A percentile compares a stretch with the other conserved stretches of the same genome.
These are phyloP conservation scores for Lichtheimia ramosa DNA, from an alignment of 371 early-diverging fungal species.

Conservation along the genomic window DNA sequence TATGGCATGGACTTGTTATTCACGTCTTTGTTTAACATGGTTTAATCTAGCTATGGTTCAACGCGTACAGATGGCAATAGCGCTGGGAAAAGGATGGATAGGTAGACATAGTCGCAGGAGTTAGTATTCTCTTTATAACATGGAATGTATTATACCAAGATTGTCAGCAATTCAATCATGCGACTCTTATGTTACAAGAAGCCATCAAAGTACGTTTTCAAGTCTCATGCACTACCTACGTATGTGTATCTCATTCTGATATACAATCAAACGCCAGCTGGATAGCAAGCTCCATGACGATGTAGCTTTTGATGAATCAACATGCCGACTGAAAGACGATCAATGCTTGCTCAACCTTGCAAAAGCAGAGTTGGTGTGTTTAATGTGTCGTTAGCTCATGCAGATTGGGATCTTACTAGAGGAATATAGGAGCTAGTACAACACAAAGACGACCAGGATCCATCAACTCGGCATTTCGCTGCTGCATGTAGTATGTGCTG, in stretches of 20 bases:
- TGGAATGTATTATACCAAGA: neutral
- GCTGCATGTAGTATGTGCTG: too few relatives aligned
- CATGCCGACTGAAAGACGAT: too few relatives aligned
- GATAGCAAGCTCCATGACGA: too few relatives aligned
- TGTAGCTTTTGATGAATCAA: too few relatives aligned
- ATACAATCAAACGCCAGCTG: neutral
- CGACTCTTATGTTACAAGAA: neutral
- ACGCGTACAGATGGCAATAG: constrained; percentile 1
- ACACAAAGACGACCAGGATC: too few relatives aligned
- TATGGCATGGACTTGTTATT: neutral
- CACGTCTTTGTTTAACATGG: neutral
- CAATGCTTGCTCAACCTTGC: too few relatives aligned
- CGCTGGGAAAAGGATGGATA: constrained; percentile 7
- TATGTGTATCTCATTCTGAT: neutral
- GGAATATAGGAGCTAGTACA: too few relatives aligned
- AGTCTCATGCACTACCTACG: neutral
- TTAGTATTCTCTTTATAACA: neutral
- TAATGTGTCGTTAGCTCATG: too few relatives aligned
- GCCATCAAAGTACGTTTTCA: neutral
- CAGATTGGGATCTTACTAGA: too few relatives aligned
- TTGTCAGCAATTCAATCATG: neutral
- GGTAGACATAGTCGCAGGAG: neutral
- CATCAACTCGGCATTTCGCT: too few relatives aligned
- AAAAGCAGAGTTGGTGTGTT: too few relatives aligned
- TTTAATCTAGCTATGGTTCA: neutral